phyloP scores from a whole-genome alignment of 2,329 filamentous ascomycete genomes.

The Botryotinia calthae region DNA sequence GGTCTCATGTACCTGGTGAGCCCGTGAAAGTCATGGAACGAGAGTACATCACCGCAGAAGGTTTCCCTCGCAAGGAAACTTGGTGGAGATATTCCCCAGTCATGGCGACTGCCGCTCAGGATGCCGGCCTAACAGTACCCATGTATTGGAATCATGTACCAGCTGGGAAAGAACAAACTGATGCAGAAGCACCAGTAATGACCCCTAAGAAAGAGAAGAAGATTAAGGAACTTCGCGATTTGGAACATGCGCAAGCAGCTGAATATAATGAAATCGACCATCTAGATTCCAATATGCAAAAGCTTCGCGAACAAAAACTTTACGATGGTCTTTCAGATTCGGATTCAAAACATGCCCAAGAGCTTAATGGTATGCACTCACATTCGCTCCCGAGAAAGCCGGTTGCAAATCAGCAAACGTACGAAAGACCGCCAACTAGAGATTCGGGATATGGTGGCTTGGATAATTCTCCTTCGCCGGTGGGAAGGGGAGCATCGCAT shows the following conservation, averaged over 20 bases:
- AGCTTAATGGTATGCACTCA: not conserved
- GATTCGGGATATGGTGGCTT: not conserved
- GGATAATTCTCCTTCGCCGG: not conserved
- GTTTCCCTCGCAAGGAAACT: slow-evolving; percentile 31
- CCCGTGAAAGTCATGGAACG: slow-evolving; percentile 32
- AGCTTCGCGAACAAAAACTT: not conserved
- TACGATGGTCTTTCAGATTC: not conserved
- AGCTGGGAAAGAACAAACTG: not conserved
- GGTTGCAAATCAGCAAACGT: not conserved
- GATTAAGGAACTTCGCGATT: slow-evolving; percentile 13
- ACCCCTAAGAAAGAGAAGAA: not conserved
- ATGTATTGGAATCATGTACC: slow-evolving; percentile 21
- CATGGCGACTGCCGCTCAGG: slow-evolving; percentile 25
- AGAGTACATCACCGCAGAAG: slow-evolving; percentile 30
- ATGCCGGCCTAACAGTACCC: slow-evolving; percentile 25
- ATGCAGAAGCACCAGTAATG: not conserved
- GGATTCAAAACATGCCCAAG: not conserved
- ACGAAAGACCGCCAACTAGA: slow-evolving; percentile 6
- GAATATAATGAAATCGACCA: slow-evolving; percentile 5
- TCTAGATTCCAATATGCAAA: not conserved
- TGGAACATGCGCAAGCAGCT: slow-evolving; percentile 4
- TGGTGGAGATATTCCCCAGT: slow-evolving; percentile 35
- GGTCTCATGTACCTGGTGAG: slow-evolving; percentile 20
- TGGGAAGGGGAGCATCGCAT: not conserved
- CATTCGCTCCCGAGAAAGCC: not conserved